These are phyloP conservation scores for Metarhizium brunneum DNA, from an alignment of 2,329 filamentous ascomycete genomes.

Conservation along the genomic window DNA sequence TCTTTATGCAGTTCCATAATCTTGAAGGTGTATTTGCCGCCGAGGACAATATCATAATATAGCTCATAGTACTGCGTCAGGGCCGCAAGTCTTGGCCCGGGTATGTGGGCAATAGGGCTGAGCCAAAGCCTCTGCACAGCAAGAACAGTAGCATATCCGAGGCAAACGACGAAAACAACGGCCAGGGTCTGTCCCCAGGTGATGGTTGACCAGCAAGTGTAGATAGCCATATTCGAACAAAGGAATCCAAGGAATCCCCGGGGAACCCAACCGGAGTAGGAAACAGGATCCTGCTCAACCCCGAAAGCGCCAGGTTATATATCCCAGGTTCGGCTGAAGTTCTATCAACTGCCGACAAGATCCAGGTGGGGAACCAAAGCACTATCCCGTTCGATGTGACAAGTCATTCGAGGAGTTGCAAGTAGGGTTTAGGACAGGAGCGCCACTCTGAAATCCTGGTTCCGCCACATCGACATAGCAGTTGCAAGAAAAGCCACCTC, in stretches of 20 bases:
- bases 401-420: no score
- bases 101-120: slow-evolving; percentile 28
- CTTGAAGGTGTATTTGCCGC: slow-evolving; percentile 32
- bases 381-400: no score
- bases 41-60: slow-evolving; percentile 33
- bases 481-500: background rate
- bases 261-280: background rate
- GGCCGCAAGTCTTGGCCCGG: slow-evolving; percentile 29
- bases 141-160: slow-evolving; percentile 19
- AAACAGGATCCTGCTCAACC: background rate
- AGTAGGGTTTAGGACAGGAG: background rate
- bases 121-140: slow-evolving; percentile 24
- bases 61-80: slow-evolving; percentile 30
- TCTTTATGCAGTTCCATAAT: slow-evolving; percentile 30
- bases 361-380: no score
- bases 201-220: slow-evolving; percentile 12
- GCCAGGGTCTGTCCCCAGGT: slow-evolving; percentile 16
- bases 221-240: slow-evolving; percentile 7
- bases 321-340: background rate
- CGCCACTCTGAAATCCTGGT: background rate
- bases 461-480: background rate
- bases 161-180: slow-evolving; percentile 16
- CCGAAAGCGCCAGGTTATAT: background rate
- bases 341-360: background rate
- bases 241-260: background rate